Conservation (phyloP, 371 early-diverging fungal species). For the Gilbertella persicaria region DNA sequence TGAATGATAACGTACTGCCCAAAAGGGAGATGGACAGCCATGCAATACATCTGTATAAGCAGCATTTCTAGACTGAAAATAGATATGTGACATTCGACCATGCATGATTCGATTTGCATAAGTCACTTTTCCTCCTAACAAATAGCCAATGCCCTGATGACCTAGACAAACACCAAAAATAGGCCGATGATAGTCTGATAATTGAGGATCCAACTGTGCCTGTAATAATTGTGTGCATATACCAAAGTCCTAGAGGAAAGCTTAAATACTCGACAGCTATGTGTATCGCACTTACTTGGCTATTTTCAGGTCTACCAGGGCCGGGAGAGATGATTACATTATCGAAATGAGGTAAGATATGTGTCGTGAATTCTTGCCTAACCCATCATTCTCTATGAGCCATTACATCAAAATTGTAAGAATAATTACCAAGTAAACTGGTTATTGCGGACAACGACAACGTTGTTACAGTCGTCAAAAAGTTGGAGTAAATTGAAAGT, state of each 20-base stretch:
- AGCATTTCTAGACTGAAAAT: constrained; percentile 3
- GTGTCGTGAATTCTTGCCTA: constrained; percentile 58
- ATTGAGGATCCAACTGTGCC: constrained; percentile 42
- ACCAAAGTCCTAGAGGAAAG: constrained; percentile 80
- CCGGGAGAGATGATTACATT: constrained; percentile 93
- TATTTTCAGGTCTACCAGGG: constrained; percentile 79
- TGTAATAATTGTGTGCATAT: constrained; percentile 70
- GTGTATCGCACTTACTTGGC: constrained; percentile 28
- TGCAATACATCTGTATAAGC: constrained; percentile 54
- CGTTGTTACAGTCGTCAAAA: constrained; percentile 47
- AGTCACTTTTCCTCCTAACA: constrained; percentile 78
- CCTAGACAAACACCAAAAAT: constrained; percentile 98
- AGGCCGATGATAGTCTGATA: constrained; percentile 56
- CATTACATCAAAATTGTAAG: neutral
- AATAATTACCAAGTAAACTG: constrained; percentile 76
- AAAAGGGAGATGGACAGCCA: constrained; percentile 64
- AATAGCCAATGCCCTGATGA: constrained; percentile 89
- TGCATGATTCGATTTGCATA: constrained; percentile 80
- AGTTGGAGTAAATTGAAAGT: constrained; percentile 91
- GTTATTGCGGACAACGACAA: constrained; percentile 89
- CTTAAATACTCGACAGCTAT: neutral
- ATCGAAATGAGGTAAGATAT: constrained; percentile 83
- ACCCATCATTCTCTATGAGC: neutral
- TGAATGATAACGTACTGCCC: constrained; percentile 92
- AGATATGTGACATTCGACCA: constrained; percentile 77